Evolutionary conservation across 257 asterid genomes (phyloP).

Genomic region (Gentiana dahurica): DNA sequence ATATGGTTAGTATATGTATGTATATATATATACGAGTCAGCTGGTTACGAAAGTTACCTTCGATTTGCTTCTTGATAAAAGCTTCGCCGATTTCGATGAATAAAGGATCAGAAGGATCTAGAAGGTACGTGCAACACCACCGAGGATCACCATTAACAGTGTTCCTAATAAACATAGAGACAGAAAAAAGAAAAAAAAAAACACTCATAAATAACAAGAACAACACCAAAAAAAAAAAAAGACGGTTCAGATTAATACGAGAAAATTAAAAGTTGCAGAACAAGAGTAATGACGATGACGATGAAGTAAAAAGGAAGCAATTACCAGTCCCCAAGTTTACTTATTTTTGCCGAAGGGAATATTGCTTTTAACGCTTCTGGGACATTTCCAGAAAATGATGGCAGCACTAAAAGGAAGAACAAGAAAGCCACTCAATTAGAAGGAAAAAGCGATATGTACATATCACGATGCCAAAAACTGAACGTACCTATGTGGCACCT

Average conservation of each 20-base stretch:
- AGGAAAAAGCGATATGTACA: background rate
- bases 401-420: slow-evolving; percentile 54
- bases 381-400: slow-evolving; percentile 98
- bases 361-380: slow-evolving; percentile 76
- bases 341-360: slow-evolving; percentile 78
- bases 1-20: too few species aligned
- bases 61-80: slow-evolving; percentile 55
- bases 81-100: slow-evolving; percentile 88
- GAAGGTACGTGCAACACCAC: slow-evolving; percentile 97
- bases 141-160: slow-evolving; percentile 70
- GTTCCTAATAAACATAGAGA: slow-evolving; percentile 45
- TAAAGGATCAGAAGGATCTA: slow-evolving; percentile 87
- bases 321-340: slow-evolving; percentile 94
- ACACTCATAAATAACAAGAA: background rate
- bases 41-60: slow-evolving; percentile 28
- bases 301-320: slow-evolving; percentile 7
- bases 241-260: background rate
- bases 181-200: background rate
- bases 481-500: too few species aligned
- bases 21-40: too few species aligned
- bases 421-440: slow-evolving; percentile 2
- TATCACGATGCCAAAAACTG: too few species aligned
- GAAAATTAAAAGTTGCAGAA: background rate
- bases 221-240: background rate
- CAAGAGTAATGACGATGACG: background rate